phyloP scores from a whole-genome alignment of 257 asterid genomes.

The Dorcoceras hygrometricum region DNA sequence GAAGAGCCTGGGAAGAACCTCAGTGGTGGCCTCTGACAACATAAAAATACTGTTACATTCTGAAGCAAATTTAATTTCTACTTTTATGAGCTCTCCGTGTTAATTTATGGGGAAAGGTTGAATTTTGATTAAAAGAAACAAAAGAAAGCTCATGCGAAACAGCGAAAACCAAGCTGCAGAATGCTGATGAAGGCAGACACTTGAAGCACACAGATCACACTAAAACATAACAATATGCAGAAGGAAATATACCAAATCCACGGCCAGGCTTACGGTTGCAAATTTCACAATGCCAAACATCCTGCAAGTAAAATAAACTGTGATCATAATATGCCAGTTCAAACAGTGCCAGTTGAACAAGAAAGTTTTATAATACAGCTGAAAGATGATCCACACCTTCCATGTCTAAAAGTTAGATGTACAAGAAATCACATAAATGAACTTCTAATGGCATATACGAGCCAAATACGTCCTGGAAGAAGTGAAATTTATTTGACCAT shows the following conservation, averaged over 20 bases:
- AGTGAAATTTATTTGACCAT: neutral
- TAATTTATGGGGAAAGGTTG: neutral
- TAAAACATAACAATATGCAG: too few species aligned
- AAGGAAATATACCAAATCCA: constrained; percentile 72
- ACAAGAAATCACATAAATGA: constrained; percentile 7
- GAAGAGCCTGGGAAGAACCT: constrained; percentile 88
- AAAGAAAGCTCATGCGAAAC: neutral
- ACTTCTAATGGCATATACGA: constrained; percentile 23
- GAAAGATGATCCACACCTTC: neutral
- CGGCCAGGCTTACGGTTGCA: constrained; percentile 98
- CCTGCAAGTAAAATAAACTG: constrained; percentile 51
- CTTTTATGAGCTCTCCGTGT: neutral
- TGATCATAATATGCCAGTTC: constrained; percentile 19
- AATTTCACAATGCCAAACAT: constrained; percentile 97
- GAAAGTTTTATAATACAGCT: too few species aligned
- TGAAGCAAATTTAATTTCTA: neutral
- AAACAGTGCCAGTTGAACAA: constrained; percentile 9
- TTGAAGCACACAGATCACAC: neutral
- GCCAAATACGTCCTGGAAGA: constrained; percentile 14
- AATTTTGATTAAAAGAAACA: constrained; percentile 11
- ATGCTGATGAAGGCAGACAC: too few species aligned
- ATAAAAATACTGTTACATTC: constrained; percentile 25
- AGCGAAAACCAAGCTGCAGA: neutral
- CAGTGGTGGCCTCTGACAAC: constrained; percentile 87
- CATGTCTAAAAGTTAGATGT: constrained; percentile 2